Conservation (phyloP, 148 eudicot genomes). For the Chenopodium suecicum region DNA sequence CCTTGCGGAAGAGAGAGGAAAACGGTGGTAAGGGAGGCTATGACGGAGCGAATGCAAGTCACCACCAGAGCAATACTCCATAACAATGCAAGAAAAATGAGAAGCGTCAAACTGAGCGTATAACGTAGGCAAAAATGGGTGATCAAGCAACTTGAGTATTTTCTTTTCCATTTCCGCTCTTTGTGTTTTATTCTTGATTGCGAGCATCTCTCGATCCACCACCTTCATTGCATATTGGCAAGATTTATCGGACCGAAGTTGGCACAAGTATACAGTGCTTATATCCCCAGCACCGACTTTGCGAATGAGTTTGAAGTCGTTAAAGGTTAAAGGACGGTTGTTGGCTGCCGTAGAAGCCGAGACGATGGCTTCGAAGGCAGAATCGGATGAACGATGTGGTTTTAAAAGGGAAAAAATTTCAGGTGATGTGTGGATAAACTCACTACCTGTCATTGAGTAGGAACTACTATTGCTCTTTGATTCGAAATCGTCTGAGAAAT, state of each 20-base stretch:
- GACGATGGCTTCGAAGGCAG: slow-evolving; percentile 62
- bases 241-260: slow-evolving; percentile 32
- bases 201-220: slow-evolving; percentile 57
- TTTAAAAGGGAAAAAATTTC: slow-evolving; percentile 40
- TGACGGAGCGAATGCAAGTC: slow-evolving; percentile 79
- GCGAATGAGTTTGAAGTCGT: slow-evolving; percentile 57
- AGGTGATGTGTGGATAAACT: slow-evolving; percentile 27
- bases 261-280: slow-evolving; percentile 73
- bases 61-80: slow-evolving; percentile 85
- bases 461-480: neutral
- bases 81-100: slow-evolving; percentile 73
- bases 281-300: slow-evolving; percentile 85
- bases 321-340: slow-evolving; percentile 33
- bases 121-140: slow-evolving; percentile 75
- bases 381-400: slow-evolving; percentile 89
- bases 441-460: neutral
- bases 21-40: slow-evolving; percentile 56
- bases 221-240: slow-evolving; percentile 80
- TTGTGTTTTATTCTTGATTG: slow-evolving; percentile 53
- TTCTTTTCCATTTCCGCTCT: slow-evolving; percentile 75
- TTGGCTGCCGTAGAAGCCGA: slow-evolving; percentile 26
- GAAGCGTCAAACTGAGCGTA: slow-evolving; percentile 76
- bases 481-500: neutral
- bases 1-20: slow-evolving; percentile 69
- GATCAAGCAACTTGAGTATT: slow-evolving; percentile 60